Evolutionary conservation across 768 basidiomycete genomes (phyloP).

Genomic region (Podaxis rugospora): DNA sequence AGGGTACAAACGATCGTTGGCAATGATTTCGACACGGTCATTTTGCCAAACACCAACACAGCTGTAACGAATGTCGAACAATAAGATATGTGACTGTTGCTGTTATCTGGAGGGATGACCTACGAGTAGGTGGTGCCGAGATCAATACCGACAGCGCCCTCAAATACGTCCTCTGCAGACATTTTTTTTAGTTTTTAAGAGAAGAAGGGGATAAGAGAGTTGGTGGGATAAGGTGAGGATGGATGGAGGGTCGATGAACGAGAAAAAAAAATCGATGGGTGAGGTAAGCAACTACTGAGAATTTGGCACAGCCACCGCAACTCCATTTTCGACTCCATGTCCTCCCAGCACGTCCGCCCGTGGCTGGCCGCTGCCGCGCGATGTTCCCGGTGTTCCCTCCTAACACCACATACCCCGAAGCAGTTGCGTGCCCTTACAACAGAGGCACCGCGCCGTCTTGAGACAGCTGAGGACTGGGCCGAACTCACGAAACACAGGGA

Average conservation of each 20-base stretch:
- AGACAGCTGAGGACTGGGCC: slow-evolving; percentile 61
- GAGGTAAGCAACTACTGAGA: slow-evolving; percentile 50
- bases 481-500: slow-evolving; percentile 57
- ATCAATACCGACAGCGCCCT: slow-evolving; percentile 97
- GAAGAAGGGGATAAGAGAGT: slow-evolving; percentile 26
- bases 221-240: slow-evolving; percentile 34
- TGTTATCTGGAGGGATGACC: slow-evolving; percentile 22
- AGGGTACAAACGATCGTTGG: slow-evolving; percentile 79
- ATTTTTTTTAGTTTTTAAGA: slow-evolving; percentile 52
- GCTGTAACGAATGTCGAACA: slow-evolving; percentile 33
- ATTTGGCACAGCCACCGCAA: slow-evolving; percentile 40
- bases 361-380: slow-evolving; percentile 32
- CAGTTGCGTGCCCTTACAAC: slow-evolving; percentile 23
- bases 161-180: slow-evolving; percentile 78
- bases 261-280: slow-evolving; percentile 48
- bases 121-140: slow-evolving; percentile 97
- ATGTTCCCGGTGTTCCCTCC: slow-evolving; percentile 20
- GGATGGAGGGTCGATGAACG: slow-evolving; percentile 29
- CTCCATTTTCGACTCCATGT: slow-evolving; percentile 28
- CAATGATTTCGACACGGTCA: slow-evolving; percentile 99
- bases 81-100: slow-evolving; percentile 10
- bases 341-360: slow-evolving; percentile 31
- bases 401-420: slow-evolving; percentile 11
- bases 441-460: slow-evolving; percentile 23
- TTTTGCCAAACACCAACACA: slow-evolving; percentile 99